A percentile compares a stretch with the other conserved stretches of the same genome.
Evolutionary conservation across 345 rosid species (phyloP).

Genomic region (Raphanus sativus): DNA sequence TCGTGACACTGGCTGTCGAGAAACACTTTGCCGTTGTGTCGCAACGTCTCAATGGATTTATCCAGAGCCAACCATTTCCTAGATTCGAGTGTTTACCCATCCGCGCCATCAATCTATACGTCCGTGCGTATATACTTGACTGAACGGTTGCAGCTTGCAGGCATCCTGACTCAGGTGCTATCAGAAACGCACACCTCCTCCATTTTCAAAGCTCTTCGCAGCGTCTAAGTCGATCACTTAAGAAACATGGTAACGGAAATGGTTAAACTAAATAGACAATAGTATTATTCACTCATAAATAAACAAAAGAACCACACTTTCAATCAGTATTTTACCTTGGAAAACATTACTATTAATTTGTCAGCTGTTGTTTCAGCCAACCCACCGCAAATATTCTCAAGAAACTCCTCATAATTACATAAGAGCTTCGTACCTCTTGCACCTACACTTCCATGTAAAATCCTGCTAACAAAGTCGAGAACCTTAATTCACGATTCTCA

Average conservation of each 20-base stretch:
- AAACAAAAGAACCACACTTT: not conserved
- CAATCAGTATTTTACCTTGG: not conserved
- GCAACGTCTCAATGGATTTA: not conserved
- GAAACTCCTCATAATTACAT: not conserved
- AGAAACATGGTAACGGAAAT: not conserved
- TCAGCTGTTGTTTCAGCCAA: not conserved
- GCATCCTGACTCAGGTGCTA: not conserved
- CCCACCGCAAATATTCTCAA: not conserved
- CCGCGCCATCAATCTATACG: not conserved
- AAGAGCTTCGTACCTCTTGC: not conserved
- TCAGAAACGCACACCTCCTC: not conserved
- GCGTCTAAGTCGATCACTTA: not conserved
- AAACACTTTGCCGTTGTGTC: not conserved
- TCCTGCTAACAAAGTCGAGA: not conserved
- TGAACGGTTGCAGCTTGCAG: not conserved
- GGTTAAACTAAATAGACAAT: not conserved
- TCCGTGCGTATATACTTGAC: not conserved
- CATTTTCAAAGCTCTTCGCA: not conserved
- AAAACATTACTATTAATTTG: not conserved
- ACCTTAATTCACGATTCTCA: not conserved
- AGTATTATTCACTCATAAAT: not conserved
- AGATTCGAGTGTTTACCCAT: not conserved
- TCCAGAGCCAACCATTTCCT: not conserved
- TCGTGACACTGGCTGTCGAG: not conserved
- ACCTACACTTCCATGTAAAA: not conserved